Percentiles rank a stretch among this genome's conserved stretches.
These are phyloP conservation scores for Cordyceps tenuipes DNA, from an alignment of 2,329 filamentous ascomycete genomes.

Conservation along the genomic window DNA sequence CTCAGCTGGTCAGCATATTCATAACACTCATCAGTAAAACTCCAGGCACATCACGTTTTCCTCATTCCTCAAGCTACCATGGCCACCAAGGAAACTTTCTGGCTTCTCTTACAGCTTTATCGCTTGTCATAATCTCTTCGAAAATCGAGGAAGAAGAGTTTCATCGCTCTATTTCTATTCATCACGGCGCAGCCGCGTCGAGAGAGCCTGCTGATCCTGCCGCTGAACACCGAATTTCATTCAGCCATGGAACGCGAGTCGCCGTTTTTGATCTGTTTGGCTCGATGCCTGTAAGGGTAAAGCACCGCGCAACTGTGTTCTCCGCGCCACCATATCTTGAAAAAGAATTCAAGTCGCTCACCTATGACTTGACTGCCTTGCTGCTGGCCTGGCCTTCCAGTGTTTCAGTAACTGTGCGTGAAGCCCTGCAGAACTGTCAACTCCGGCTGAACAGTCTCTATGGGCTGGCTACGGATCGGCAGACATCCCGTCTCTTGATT, in stretches of 20 bases:
- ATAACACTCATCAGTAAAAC: constrained; percentile 25
- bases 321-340: constrained; percentile 42
- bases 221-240: constrained; percentile 47
- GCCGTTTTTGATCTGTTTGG: constrained; percentile 77
- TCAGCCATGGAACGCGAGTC: constrained; percentile 65
- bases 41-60: constrained; percentile 64
- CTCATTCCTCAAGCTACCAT: constrained; percentile 37
- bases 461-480: constrained; percentile 15
- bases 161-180: constrained; percentile 58
- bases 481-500: constrained; percentile 44
- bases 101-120: constrained; percentile 65
- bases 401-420: constrained; percentile 51
- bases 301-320: constrained; percentile 56
- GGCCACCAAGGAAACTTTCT: constrained; percentile 69
- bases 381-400: constrained; percentile 60
- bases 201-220: constrained; percentile 54
- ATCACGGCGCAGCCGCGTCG: constrained; percentile 58
- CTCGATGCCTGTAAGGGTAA: constrained; percentile 82
- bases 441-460: constrained; percentile 27
- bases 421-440: constrained; percentile 32
- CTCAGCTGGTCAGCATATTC: background rate
- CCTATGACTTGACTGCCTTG: constrained; percentile 50
- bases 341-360: constrained; percentile 59
- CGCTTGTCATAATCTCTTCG: constrained; percentile 69
- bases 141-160: constrained; percentile 52